Percentiles rank a stretch among this genome's conserved stretches.
These are phyloP conservation scores for Gossypium laxum DNA, from an alignment of 441 rosid genomes.

Conservation along the genomic window DNA sequence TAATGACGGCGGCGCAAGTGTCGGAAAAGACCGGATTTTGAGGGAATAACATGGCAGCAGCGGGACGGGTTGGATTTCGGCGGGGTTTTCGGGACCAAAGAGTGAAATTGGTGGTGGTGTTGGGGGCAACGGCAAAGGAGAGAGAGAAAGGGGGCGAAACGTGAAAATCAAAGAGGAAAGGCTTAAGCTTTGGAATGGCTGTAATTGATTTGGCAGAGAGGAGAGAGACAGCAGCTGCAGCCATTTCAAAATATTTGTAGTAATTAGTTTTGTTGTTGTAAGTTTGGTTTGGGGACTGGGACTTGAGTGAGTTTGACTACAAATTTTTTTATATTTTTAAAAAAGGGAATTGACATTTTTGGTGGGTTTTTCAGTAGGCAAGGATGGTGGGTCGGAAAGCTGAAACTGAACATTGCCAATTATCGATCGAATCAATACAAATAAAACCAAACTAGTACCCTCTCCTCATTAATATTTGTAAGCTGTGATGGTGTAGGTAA, in stretches of 20 bases:
- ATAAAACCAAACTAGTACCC: too few species aligned
- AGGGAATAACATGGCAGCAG: slow-evolving; percentile 37
- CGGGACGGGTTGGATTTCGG: slow-evolving; percentile 17
- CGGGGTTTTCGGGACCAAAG: slow-evolving; percentile 14
- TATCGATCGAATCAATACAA: not conserved
- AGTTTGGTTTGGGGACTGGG: not conserved
- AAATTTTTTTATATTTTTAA: too few species aligned
- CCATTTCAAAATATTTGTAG: not conserved
- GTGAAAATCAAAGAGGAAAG: not conserved
- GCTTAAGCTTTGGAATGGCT: not conserved
- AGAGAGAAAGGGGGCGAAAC: not conserved
- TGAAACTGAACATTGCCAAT: not conserved
- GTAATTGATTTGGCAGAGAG: not conserved
- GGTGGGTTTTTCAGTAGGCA: not conserved
- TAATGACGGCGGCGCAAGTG: slow-evolving; percentile 35
- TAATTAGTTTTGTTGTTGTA: not conserved
- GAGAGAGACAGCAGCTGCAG: not conserved
- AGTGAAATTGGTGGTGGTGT: not conserved
- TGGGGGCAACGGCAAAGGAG: slow-evolving; percentile 1
- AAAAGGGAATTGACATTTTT: not conserved
- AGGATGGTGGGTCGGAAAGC: not conserved
- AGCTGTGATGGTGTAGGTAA: too few species aligned
- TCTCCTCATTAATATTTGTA: too few species aligned
- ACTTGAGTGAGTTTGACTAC: not conserved
- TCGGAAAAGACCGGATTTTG: slow-evolving; percentile 47